phyloP scores from a whole-genome alignment of 2,329 filamentous ascomycete genomes.

The Cladosporium sp. region DNA sequence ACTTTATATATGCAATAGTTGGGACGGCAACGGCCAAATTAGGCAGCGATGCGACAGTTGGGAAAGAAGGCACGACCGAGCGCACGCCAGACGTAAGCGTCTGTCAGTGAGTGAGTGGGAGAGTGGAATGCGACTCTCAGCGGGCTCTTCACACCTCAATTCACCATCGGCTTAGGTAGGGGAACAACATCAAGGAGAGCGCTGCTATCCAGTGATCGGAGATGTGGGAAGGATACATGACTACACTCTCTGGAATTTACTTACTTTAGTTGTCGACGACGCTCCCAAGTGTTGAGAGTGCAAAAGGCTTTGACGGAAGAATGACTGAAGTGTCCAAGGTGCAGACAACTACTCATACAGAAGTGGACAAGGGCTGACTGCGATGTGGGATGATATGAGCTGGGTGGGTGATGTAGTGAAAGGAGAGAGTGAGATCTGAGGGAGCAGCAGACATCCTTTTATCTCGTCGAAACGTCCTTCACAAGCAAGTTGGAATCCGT shows the following conservation, averaged over 20 bases:
- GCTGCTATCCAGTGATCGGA: background rate
- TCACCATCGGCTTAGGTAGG: background rate
- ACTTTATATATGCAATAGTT: background rate
- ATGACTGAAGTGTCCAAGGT: slow-evolving; percentile 33
- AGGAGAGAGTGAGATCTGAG: background rate
- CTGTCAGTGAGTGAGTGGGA: background rate
- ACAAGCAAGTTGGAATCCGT: background rate
- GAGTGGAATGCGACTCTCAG: background rate
- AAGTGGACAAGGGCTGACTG: background rate
- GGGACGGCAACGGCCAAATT: background rate
- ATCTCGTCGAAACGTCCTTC: background rate
- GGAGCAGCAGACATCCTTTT: background rate
- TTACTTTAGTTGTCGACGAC: slow-evolving; percentile 14
- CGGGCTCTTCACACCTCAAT: background rate
- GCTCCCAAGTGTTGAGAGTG: slow-evolving; percentile 23
- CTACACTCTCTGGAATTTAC: background rate
- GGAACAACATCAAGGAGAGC: background rate
- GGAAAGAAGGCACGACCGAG: background rate
- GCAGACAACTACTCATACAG: slow-evolving; percentile 30
- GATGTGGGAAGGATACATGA: background rate
- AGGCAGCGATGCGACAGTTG: background rate
- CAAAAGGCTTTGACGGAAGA: slow-evolving; percentile 31
- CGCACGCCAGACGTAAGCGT: background rate
- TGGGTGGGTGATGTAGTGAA: background rate
- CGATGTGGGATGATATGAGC: slow-evolving; percentile 15